Evolutionary conservation across 2,329 filamentous ascomycete genomes (phyloP).

Genomic region (Fusarium illudens): DNA sequence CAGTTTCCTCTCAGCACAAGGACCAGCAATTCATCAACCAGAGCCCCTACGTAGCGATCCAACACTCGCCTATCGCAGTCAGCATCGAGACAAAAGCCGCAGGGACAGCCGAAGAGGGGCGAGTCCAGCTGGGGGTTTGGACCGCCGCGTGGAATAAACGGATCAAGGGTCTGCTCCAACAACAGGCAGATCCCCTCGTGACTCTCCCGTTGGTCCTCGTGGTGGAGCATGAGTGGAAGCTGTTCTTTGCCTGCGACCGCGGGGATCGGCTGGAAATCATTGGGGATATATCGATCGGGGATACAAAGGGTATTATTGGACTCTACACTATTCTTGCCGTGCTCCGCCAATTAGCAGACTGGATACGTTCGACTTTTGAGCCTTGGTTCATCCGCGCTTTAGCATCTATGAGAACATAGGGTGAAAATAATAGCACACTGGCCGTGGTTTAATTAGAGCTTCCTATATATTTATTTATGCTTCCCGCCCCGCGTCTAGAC

Average conservation of each 20-base stretch:
- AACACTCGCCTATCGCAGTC: not conserved
- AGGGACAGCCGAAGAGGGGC: not conserved
- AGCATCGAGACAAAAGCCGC: not conserved
- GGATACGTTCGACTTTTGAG: not conserved
- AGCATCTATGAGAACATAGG: too few relatives aligned
- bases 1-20: not conserved
- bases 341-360: not conserved
- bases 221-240: constrained; percentile 14
- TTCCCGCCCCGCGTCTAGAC: too few relatives aligned
- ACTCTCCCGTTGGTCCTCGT: constrained; percentile 9
- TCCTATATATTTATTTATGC: too few relatives aligned
- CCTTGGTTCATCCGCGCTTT: not conserved
- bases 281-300: not conserved
- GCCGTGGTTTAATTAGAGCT: too few relatives aligned
- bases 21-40: not conserved
- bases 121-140: constrained; percentile 1
- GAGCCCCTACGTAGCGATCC: not conserved
- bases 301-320: not conserved
- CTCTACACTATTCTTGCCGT: not conserved
- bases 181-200: constrained; percentile 1
- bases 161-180: not conserved
- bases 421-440: too few relatives aligned
- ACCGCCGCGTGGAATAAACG: not conserved
- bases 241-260: constrained; percentile 13
- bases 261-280: not conserved